phyloP scores from a whole-genome alignment of 164 flowering plant genomes.

The Warburgia ugandensis region DNA sequence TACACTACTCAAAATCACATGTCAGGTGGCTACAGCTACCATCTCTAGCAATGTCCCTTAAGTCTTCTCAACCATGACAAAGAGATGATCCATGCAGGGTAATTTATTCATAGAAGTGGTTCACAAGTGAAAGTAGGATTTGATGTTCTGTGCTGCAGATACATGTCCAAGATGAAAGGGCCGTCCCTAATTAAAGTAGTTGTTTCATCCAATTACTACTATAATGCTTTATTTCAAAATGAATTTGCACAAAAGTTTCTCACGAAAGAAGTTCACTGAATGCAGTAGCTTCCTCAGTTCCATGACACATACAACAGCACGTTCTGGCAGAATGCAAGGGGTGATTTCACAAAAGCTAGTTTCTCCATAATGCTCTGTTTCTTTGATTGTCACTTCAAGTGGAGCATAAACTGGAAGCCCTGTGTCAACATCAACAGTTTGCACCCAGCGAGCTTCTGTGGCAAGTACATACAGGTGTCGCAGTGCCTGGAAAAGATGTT shows the following conservation, averaged over 20 bases:
- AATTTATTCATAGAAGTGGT: too few species aligned
- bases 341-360: conserved; percentile 90
- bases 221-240: not conserved
- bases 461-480: conserved; percentile 94
- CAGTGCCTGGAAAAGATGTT: conserved; percentile 55
- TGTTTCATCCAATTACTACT: too few species aligned
- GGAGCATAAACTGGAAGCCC: conserved; percentile 90
- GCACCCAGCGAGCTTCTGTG: conserved; percentile 90
- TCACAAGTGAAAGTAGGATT: too few species aligned
- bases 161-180: too few species aligned
- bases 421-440: conserved; percentile 96
- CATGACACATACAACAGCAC: conserved; percentile 54
- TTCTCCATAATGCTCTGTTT: conserved; percentile 80
- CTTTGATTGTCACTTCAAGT: conserved; percentile 61
- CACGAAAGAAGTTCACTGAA: not conserved
- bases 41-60: too few species aligned
- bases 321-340: conserved; percentile 95
- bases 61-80: too few species aligned
- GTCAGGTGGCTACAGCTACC: too few species aligned
- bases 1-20: too few species aligned
- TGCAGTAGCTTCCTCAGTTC: not conserved
- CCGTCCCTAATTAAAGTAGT: too few species aligned
- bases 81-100: too few species aligned
- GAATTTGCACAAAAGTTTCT: not conserved
- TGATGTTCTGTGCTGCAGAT: too few species aligned